These are phyloP conservation scores for Samsoniella hepiali DNA, from an alignment of 2,329 filamentous ascomycete genomes.

Conservation along the genomic window DNA sequence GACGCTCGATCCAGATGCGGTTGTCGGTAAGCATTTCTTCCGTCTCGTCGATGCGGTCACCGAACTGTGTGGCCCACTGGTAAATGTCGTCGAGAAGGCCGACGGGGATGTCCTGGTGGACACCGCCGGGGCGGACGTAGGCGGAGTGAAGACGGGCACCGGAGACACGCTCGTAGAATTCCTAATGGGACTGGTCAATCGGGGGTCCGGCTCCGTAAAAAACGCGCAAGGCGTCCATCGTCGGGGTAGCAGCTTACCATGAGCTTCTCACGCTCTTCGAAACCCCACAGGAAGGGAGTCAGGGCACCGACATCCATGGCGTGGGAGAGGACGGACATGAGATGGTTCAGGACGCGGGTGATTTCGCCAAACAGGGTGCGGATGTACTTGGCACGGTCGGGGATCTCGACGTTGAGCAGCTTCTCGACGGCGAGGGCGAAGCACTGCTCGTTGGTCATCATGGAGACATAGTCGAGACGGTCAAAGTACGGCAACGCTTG, in stretches of 20 bases:
- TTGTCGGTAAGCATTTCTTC: conserved; percentile 99
- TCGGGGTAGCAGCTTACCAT: conserved; percentile 65
- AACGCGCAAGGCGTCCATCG: not conserved
- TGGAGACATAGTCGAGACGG: conserved; percentile 96
- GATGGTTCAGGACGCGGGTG: conserved; percentile 89
- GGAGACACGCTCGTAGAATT: conserved; percentile 99
- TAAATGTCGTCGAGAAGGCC: conserved; percentile 98
- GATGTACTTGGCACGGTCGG: conserved; percentile 94
- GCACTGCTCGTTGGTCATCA: conserved; percentile 99
- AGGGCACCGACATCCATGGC: conserved; percentile 98
- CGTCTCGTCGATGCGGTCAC: conserved; percentile 96
- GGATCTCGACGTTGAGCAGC: conserved; percentile 93
- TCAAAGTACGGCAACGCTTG: conserved; percentile 99
- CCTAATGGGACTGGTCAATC: conserved; percentile 50
- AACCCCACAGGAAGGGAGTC: conserved; percentile 98
- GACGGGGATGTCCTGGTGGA: conserved; percentile 89
- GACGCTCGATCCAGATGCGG: conserved; percentile 96
- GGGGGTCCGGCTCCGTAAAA: not conserved
- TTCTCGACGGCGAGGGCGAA: conserved; percentile 96
- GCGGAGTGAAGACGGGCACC: conserved; percentile 95
- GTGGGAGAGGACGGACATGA: conserved; percentile 96
- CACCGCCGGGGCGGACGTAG: conserved; percentile 94
- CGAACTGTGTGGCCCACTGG: conserved; percentile 98
- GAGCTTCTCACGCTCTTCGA: conserved; percentile 98
- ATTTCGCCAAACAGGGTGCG: conserved; percentile 94